Evolutionary conservation across 768 basidiomycete species (phyloP).

Genomic region (Podaxis sp.): DNA sequence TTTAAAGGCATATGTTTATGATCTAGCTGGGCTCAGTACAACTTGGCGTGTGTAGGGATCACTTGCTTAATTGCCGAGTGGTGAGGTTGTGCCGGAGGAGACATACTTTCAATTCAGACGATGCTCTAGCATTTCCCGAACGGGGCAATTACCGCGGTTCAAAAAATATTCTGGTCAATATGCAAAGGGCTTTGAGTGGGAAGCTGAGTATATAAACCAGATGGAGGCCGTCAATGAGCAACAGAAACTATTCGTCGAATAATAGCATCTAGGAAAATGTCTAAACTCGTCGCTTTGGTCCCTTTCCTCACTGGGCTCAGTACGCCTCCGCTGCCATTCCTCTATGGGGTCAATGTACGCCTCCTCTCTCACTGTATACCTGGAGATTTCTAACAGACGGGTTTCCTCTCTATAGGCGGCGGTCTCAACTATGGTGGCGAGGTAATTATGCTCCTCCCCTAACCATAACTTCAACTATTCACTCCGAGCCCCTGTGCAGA

Average conservation of each 20-base stretch:
- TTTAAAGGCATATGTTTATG: not conserved
- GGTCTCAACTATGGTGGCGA: conserved; percentile 24
- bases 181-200: not conserved
- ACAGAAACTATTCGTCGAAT: not conserved
- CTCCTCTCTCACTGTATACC: not conserved
- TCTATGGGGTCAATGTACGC: conserved; percentile 28
- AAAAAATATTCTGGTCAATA: not conserved
- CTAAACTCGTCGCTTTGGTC: conserved; percentile 10
- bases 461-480: not conserved
- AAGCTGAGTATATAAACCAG: not conserved
- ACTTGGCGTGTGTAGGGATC: not conserved
- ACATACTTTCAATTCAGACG: not conserved
- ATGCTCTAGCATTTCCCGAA: not conserved
- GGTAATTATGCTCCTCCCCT: conserved; percentile 10
- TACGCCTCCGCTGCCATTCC: conserved; percentile 15
- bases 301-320: not conserved
- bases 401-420: conserved; percentile 17
- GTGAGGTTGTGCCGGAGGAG: not conserved
- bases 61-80: not conserved
- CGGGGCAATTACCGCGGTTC: not conserved
- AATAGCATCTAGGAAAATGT: not conserved
- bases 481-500: not conserved
- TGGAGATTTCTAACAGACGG: not conserved
- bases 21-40: not conserved
- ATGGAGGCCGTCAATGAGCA: not conserved